These are phyloP conservation scores for Colletotrichum sp. DNA, from an alignment of 2,329 filamentous ascomycete genomes.

Conservation along the genomic window DNA sequence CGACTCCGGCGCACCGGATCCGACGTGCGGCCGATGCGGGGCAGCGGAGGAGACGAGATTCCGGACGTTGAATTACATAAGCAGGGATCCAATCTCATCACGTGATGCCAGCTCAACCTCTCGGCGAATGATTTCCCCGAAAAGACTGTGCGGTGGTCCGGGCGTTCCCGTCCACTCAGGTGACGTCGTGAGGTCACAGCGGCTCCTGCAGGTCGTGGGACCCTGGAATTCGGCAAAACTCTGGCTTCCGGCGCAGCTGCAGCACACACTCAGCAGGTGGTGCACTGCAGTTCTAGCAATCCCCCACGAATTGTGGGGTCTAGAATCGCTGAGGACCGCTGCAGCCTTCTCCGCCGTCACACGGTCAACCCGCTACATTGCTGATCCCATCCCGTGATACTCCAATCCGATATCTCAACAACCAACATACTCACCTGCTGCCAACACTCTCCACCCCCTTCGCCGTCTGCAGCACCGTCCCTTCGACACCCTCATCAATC, in stretches of 20 bases:
- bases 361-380: constrained; percentile 11
- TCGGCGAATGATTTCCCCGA: not conserved
- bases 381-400: constrained; percentile 14
- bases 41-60: not conserved
- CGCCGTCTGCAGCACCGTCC: not conserved
- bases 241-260: not conserved
- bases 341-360: constrained; percentile 16
- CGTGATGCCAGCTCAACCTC: rapidly evolving
- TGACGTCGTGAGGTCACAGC: constrained; percentile 9
- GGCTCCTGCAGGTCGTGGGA: not conserved
- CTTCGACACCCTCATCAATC: not conserved
- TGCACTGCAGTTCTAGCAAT: not conserved
- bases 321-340: not conserved
- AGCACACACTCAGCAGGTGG: not conserved
- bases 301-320: constrained; percentile 15
- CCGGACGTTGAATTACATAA: not conserved
- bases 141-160: not conserved
- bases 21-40: not conserved
- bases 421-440: not conserved
- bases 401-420: not conserved
- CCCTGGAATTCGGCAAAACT: constrained; percentile 21
- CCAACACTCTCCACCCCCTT: not conserved
- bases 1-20: not conserved
- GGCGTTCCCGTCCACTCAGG: not conserved
- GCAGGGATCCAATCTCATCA: not conserved